Conservation (phyloP, 306 rosid genomes). For the Sicyos edulis region DNA sequence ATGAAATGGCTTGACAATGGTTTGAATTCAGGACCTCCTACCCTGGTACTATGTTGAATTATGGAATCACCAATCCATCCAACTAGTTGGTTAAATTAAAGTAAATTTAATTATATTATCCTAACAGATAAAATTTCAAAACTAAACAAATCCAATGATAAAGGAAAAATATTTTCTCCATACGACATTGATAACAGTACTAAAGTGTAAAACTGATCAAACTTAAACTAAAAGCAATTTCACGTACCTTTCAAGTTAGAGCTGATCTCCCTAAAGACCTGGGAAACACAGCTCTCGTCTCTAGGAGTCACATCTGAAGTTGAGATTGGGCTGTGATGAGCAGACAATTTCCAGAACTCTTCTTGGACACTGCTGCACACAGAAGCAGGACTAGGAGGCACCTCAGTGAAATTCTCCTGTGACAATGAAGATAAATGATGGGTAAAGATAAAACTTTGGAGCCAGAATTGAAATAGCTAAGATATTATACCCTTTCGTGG, state of each 20-base stretch:
- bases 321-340: constrained; percentile 66
- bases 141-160: neutral
- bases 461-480: constrained; percentile 20
- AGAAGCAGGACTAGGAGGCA: constrained; percentile 99
- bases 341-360: constrained; percentile 68
- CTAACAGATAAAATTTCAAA: neutral
- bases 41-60: too few relatives aligned
- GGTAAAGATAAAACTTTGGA: constrained; percentile 25
- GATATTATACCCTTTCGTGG: constrained; percentile 50
- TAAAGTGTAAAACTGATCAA: neutral
- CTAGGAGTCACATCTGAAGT: constrained; percentile 68
- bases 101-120: too few relatives aligned
- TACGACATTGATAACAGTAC: neutral
- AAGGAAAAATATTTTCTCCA: neutral
- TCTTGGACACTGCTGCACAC: constrained; percentile 85
- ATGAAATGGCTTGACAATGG: too few relatives aligned
- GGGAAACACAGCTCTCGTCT: constrained; percentile 53
- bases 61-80: too few relatives aligned
- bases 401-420: constrained; percentile 95
- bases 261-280: constrained; percentile 74
- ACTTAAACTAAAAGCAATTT: constrained; percentile 15
- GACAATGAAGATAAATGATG: constrained; percentile 25
- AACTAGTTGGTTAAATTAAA: too few relatives aligned
- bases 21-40: too few relatives aligned
- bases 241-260: constrained; percentile 65